Percentiles rank a stretch among this genome's conserved stretches.
These are phyloP conservation scores for Exophiala aquamarina DNA, from an alignment of 2,329 filamentous ascomycete species.

Conservation along the genomic window DNA sequence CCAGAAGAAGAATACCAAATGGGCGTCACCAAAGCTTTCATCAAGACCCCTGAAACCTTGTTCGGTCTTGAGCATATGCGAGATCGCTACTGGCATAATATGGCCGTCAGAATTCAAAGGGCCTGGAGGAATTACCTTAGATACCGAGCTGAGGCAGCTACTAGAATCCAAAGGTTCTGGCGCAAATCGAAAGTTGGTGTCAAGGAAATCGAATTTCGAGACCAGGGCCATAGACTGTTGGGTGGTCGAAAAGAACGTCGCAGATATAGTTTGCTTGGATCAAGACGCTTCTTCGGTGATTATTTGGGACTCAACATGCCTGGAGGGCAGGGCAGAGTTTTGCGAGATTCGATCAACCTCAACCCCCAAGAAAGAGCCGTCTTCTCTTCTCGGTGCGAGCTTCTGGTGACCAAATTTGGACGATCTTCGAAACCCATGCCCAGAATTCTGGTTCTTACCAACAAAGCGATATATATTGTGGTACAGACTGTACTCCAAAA, in stretches of 20 bases:
- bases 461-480: slow-evolving; percentile 83
- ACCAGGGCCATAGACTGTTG: slow-evolving; percentile 80
- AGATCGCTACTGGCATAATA: slow-evolving; percentile 98
- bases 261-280: slow-evolving; percentile 87
- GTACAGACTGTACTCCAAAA: slow-evolving; percentile 80
- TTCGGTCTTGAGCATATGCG: slow-evolving; percentile 98
- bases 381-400: slow-evolving; percentile 89
- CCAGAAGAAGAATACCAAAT: slow-evolving; percentile 95
- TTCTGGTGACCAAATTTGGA: slow-evolving; percentile 91
- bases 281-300: slow-evolving; percentile 88
- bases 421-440: slow-evolving; percentile 92
- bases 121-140: slow-evolving; percentile 96
- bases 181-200: slow-evolving; percentile 87
- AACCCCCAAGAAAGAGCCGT: slow-evolving; percentile 70
- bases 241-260: slow-evolving; percentile 86
- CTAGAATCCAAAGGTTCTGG: slow-evolving; percentile 93
- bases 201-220: slow-evolving; percentile 83
- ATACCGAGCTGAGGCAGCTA: slow-evolving; percentile 89
- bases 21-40: slow-evolving; percentile 94
- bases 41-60: slow-evolving; percentile 95
- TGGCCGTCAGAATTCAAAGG: slow-evolving; percentile 95
- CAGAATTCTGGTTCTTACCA: slow-evolving; percentile 80
- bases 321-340: slow-evolving; percentile 75
- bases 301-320: slow-evolving; percentile 85
- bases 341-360: slow-evolving; percentile 73